These are phyloP conservation scores for Pseudozyma sp. DNA, from an alignment of 1,284 basidiomycete species.

Conservation along the genomic window DNA sequence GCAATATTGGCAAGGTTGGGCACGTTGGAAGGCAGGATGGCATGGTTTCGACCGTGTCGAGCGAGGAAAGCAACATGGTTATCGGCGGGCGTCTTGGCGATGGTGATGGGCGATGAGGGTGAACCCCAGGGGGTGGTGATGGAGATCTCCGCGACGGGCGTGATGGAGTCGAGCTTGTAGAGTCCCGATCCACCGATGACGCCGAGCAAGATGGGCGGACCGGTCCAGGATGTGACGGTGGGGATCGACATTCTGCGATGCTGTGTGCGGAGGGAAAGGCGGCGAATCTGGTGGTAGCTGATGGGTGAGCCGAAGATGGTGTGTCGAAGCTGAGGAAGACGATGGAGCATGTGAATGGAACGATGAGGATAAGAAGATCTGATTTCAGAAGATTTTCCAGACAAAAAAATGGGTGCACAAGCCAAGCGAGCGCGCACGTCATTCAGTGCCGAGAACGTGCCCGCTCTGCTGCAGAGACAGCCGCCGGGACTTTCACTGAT, in stretches of 20 bases:
- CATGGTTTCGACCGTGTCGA: conserved; percentile 85
- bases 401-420: conserved; percentile 9
- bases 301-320: background rate
- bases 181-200: conserved; percentile 67
- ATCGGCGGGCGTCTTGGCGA: conserved; percentile 82
- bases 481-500: too few species aligned
- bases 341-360: background rate
- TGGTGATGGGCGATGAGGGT: conserved; percentile 90
- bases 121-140: conserved; percentile 84
- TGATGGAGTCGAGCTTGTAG: conserved; percentile 66
- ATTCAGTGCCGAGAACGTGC: conserved; percentile 2
- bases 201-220: conserved; percentile 55
- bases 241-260: conserved; percentile 32
- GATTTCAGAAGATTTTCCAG: background rate
- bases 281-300: background rate
- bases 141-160: conserved; percentile 59
- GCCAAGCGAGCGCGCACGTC: conserved; percentile 19
- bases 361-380: background rate
- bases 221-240: conserved; percentile 37
- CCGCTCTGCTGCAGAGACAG: too few species aligned
- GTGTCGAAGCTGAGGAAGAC: background rate
- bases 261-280: background rate
- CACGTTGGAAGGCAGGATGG: conserved; percentile 63
- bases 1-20: conserved; percentile 93
- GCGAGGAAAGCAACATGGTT: conserved; percentile 87